These are phyloP conservation scores for Heritiera fomes DNA, from an alignment of 345 rosid genomes.

Conservation along the genomic window DNA sequence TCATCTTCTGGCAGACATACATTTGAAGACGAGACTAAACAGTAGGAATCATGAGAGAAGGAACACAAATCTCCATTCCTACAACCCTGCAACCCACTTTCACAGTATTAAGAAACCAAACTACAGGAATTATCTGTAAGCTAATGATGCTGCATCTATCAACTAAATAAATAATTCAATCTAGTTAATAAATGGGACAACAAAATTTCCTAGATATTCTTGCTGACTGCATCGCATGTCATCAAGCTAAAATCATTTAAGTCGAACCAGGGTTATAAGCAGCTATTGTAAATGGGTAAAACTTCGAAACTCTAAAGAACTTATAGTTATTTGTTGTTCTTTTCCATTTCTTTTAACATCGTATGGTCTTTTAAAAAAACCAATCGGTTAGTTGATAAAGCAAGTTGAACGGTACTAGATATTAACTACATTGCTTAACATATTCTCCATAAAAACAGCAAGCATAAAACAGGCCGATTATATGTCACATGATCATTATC, in stretches of 20 bases:
- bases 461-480: not conserved
- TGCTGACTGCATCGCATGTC: not conserved
- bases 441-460: not conserved
- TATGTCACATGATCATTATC: not conserved
- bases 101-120: conserved; percentile 24
- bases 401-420: not conserved
- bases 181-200: not conserved
- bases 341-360: conserved; percentile 5
- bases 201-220: not conserved
- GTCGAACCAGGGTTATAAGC: too few species aligned
- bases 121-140: not conserved
- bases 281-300: not conserved
- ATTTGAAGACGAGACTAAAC: conserved; percentile 30
- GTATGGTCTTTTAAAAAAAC: not conserved
- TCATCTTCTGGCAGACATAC: conserved; percentile 61
- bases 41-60: conserved; percentile 60
- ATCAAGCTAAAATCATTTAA: conserved; percentile 4
- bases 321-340: not conserved
- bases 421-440: not conserved
- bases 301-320: not conserved
- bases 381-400: not conserved
- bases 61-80: conserved; percentile 68
- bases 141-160: not conserved
- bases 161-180: not conserved
- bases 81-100: conserved; percentile 66